A percentile compares a stretch with the other conserved stretches of the same genome.
Evolutionary conservation across 1,284 basidiomycete species (phyloP).

Genomic region (Trametes sp.): DNA sequence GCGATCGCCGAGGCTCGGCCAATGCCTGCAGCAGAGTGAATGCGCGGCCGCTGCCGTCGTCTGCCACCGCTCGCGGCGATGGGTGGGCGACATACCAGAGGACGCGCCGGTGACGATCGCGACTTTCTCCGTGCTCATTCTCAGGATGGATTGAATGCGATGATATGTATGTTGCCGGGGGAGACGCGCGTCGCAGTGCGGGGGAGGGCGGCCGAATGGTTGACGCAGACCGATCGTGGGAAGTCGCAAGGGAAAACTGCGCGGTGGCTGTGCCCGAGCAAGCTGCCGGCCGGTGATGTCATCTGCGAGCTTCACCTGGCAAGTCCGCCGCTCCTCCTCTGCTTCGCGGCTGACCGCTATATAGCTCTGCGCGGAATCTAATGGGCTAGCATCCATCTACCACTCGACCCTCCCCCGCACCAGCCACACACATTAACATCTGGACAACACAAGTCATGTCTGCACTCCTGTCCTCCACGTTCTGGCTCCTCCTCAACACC

Average conservation of each 20-base stretch:
- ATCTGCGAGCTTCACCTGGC: constrained; percentile 6
- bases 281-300: constrained; percentile 16
- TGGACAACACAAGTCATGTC: too few species aligned
- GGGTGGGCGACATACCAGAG: constrained; percentile 27
- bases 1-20: constrained; percentile 57
- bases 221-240: constrained; percentile 3
- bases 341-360: not conserved
- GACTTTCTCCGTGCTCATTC: constrained; percentile 27
- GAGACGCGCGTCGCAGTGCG: too few species aligned
- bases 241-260: not conserved
- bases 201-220: not conserved
- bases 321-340: not conserved
- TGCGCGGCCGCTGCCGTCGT: not conserved
- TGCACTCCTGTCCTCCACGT: constrained; percentile 24
- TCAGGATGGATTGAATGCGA: not conserved
- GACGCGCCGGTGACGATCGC: constrained; percentile 36
- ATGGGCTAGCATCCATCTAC: not conserved
- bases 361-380: not conserved
- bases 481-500: constrained; percentile 36
- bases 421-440: too few species aligned
- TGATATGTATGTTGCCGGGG: not conserved
- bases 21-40: constrained; percentile 47
- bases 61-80: too few species aligned
- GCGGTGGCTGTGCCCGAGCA: constrained; percentile 14
- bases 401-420: not conserved